These are phyloP conservation scores for Rhizopogon vesiculosus DNA, from an alignment of 768 basidiomycete species.

Conservation along the genomic window DNA sequence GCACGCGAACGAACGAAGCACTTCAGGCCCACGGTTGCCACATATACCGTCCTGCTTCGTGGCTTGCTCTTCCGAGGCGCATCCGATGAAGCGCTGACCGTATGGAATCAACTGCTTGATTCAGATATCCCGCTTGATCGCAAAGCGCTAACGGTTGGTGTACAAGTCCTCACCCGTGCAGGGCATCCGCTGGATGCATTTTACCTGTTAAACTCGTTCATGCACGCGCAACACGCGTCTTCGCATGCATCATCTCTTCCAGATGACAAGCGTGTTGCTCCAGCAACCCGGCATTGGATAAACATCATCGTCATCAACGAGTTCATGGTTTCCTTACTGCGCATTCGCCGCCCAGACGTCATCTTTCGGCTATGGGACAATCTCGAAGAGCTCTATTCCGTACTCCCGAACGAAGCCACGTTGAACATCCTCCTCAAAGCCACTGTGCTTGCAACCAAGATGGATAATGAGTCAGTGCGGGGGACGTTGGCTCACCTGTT, in stretches of 20 bases:
- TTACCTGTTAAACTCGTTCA: conserved; percentile 40
- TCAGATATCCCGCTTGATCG: conserved; percentile 37
- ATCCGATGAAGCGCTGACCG: conserved; percentile 32
- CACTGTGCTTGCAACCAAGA: conserved; percentile 46
- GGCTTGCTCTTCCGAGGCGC: conserved; percentile 44
- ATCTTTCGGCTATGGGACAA: conserved; percentile 69
- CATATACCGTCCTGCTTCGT: conserved; percentile 52
- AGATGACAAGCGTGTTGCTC: not conserved
- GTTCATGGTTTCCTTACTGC: conserved; percentile 45
- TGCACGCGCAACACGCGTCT: conserved; percentile 15
- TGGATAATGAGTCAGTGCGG: conserved; percentile 48
- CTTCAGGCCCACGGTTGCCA: conserved; percentile 38
- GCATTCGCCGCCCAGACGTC: conserved; percentile 53
- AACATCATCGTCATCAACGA: conserved; percentile 32
- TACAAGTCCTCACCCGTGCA: conserved; percentile 42
- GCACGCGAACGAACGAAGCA: conserved; percentile 18
- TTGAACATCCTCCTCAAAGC: conserved; percentile 59
- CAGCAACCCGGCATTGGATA: conserved; percentile 2
- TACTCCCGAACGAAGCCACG: conserved; percentile 49
- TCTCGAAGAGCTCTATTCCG: conserved; percentile 52
- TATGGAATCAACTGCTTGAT: conserved; percentile 39
- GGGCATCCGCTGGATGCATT: conserved; percentile 46
- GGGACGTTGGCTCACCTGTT: conserved; percentile 42
- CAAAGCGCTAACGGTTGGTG: conserved; percentile 43
- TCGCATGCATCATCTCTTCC: conserved; percentile 8